phyloP scores from a whole-genome alignment of 768 basidiomycete genomes.

The Leucogyrophana mollusca region DNA sequence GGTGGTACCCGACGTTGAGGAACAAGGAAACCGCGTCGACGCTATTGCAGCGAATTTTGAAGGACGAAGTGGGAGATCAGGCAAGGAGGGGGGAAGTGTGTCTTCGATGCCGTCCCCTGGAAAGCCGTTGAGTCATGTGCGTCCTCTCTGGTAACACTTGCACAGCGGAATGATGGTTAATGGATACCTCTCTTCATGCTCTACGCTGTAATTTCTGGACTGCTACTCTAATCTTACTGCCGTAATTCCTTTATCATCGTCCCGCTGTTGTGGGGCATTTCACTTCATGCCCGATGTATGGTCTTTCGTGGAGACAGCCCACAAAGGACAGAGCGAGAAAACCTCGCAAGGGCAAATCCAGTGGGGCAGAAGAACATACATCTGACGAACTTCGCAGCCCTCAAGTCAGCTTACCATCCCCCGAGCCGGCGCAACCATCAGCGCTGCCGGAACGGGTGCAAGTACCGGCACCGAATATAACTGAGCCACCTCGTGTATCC shows the following conservation, averaged over 20 bases:
- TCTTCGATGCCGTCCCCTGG: constrained; percentile 44
- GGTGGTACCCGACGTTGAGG: constrained; percentile 31
- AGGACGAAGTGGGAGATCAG: constrained; percentile 30
- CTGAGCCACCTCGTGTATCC: constrained; percentile 2
- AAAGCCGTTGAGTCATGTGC: constrained; percentile 82
- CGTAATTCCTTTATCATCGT: constrained; percentile 26
- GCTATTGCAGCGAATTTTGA: constrained; percentile 49
- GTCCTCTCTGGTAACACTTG: constrained; percentile 69
- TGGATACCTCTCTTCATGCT: constrained; percentile 17
- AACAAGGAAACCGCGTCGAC: constrained; percentile 34
- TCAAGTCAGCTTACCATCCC: no score
- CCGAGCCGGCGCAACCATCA: background rate
- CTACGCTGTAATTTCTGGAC: constrained; percentile 8
- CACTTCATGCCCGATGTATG: constrained; percentile 13
- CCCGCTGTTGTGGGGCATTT: constrained; percentile 17
- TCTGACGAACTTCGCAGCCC: no score
- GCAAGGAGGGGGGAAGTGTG: constrained; percentile 11
- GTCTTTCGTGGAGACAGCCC: constrained; percentile 44
- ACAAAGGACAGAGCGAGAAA: constrained; percentile 74
- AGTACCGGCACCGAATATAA: background rate
- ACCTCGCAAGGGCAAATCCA: constrained; percentile 49
- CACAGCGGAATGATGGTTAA: constrained; percentile 46
- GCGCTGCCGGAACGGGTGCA: background rate
- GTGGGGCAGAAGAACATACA: constrained; percentile 1
- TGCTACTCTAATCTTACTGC: constrained; percentile 28